phyloP scores from a whole-genome alignment of 2,329 filamentous ascomycete genomes.

The Aotearoamyces nothofagi region DNA sequence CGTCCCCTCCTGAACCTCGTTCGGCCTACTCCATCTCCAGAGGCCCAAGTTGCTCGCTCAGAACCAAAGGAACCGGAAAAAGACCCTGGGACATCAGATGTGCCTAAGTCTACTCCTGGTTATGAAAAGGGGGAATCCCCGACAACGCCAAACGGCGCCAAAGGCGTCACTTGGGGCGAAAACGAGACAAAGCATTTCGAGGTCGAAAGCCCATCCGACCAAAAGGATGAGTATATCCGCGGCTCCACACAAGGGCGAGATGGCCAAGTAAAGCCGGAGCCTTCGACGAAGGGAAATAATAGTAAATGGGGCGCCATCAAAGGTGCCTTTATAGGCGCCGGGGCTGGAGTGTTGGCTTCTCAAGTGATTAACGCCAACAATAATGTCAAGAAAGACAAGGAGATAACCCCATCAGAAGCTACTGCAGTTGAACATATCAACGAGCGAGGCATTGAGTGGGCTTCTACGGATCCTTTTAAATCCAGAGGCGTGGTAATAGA shows the following conservation, averaged over 20 bases:
- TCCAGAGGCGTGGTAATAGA: constrained; percentile 14
- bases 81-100: neutral
- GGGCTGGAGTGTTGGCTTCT: constrained; percentile 15
- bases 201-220: constrained; percentile 37
- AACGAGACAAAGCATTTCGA: constrained; percentile 51
- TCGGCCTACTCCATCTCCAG: constrained; percentile 38
- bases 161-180: constrained; percentile 48
- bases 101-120: constrained; percentile 1
- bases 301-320: constrained; percentile 37
- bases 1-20: constrained; percentile 45
- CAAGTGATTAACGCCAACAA: too few relatives aligned
- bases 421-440: constrained; percentile 2
- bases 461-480: constrained; percentile 8
- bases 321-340: constrained; percentile 30
- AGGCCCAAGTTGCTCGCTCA: constrained; percentile 20
- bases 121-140: constrained; percentile 14
- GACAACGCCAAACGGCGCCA: constrained; percentile 30
- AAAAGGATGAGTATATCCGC: constrained; percentile 15
- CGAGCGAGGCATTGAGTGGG: constrained; percentile 4
- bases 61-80: constrained; percentile 5
- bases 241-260: constrained; percentile 9
- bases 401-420: neutral
- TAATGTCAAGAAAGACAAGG: constrained; percentile 6
- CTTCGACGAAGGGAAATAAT: constrained; percentile 2
- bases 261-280: constrained; percentile 20